Evolutionary conservation across 495 filamentous ascomycete genomes (phyloP).

Genomic region (Talaromyces ruber): DNA sequence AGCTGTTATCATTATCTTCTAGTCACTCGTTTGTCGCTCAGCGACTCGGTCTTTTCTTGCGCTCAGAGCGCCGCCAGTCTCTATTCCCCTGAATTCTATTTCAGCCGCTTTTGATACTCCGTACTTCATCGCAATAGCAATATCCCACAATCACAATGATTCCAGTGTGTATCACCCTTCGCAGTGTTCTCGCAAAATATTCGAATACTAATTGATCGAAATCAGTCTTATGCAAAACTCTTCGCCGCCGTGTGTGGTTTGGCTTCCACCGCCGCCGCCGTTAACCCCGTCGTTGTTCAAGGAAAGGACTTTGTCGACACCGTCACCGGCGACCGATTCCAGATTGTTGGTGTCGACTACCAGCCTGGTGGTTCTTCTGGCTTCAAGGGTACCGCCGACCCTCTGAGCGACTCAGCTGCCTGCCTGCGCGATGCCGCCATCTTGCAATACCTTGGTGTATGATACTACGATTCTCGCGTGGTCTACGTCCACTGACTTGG

Average conservation of each 20-base stretch:
- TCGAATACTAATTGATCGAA: too few species aligned
- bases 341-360: conserved; percentile 88
- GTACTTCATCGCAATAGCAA: neutral
- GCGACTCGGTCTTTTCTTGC: neutral
- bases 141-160: conserved; percentile 3
- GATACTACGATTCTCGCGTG: neutral
- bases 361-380: conserved; percentile 85
- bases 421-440: conserved; percentile 89
- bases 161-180: neutral
- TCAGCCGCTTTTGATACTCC: neutral
- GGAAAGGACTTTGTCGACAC: conserved; percentile 80
- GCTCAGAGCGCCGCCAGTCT: neutral
- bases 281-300: conserved; percentile 62
- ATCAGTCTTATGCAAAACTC: conserved; percentile 25
- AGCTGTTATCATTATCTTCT: too few species aligned
- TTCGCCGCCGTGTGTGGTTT: conserved; percentile 33
- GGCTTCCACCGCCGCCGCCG: conserved; percentile 50
- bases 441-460: conserved; percentile 71
- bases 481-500: neutral
- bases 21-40: conserved; percentile 2
- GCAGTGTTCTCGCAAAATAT: too few species aligned
- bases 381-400: conserved; percentile 62
- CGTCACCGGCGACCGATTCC: conserved; percentile 68
- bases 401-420: conserved; percentile 61
- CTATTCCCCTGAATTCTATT: neutral